A percentile compares a stretch with the other conserved stretches of the same genome.
Conservation (phyloP, 352 stramenopile genomes). For the Globisporangium emineosum region DNA sequence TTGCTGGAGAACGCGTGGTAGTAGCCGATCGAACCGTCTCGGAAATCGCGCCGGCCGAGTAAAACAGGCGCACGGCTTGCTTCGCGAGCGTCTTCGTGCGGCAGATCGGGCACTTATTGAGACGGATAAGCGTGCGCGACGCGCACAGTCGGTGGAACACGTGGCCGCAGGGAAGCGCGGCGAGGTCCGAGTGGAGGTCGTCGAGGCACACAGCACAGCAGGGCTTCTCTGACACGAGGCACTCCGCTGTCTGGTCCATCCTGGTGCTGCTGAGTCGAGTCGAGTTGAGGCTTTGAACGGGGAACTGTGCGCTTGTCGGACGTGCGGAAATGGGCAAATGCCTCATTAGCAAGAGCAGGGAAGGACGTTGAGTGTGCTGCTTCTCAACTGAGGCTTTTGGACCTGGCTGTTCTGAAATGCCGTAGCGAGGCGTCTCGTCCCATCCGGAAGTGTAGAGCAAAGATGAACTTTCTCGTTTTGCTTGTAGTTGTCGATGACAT, state of each 20-base stretch:
- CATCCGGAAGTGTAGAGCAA: background rate
- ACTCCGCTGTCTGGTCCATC: background rate
- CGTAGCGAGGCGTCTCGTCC: background rate
- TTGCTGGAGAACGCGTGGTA: background rate
- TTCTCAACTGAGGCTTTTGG: background rate
- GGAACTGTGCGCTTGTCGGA: background rate
- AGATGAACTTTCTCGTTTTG: constrained; percentile 1
- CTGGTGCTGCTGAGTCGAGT: background rate
- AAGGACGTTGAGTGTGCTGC: constrained; percentile 3
- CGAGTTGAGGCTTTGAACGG: background rate
- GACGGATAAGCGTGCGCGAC: constrained; percentile 16
- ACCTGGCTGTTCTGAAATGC: background rate
- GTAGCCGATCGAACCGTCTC: background rate
- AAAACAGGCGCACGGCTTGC: constrained; percentile 28
- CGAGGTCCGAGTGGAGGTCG: constrained; percentile 25
- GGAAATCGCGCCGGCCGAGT: constrained; percentile 10
- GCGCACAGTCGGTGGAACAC: constrained; percentile 41
- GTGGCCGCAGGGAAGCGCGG: constrained; percentile 35
- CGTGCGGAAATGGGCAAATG: background rate
- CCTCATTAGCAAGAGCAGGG: background rate
- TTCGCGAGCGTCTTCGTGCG: constrained; percentile 19
- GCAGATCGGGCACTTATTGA: constrained; percentile 35
- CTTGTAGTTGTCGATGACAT: background rate
- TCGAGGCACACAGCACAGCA: constrained; percentile 45
- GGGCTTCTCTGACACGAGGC: background rate